Base-by-base conservation (phyloP, 78 protist species). In the Reticulomyxa filosa region DNA sequence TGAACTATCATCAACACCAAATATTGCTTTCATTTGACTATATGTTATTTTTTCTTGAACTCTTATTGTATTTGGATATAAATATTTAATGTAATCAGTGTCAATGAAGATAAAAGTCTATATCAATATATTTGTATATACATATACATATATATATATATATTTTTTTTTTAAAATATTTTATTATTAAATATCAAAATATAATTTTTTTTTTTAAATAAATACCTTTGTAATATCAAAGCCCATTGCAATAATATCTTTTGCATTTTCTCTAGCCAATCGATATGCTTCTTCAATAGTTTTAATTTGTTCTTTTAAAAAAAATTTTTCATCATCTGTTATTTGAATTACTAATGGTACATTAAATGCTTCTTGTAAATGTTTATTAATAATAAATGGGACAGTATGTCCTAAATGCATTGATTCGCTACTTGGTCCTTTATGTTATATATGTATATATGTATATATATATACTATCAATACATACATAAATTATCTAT, bases 261-360 rank as follows among this genome's bases (percentile, higher is more conserved):
- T 78, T n/a, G 77, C 63, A 53, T 77, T 77, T 30, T 75, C 82
- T n/a, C 46, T 52, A 7, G 70, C 67, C 46, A 77, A 2, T 38
- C 57, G 32, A 17, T 38, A n/a, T n/a, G n/a, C 37, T 20, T 42
- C 20, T 42, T 20, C 20, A 42, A 42, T 20, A n/a, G 20, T 42
- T 20, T 20, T 29, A 13, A 48, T 4, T 39, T 56, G 39, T 38
- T 65, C 76, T 38, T 77, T 77, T 74, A 69, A 82, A 34, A 93
- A 64, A 42, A 73, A 92, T 67, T 97, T 97, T 56, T 97, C 99
- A 62, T 97, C 99, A 62, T 95, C 98, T 23, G 99, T 94, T 83
- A 96, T 57, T 65, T 96, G 99, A 62, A 92, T 78, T 17, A 94
- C 98, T 17, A 92, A 79, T n/a, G 96, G 96, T 33, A 86, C 89